Conservation (phyloP, 331 rosid species). For the Erythrophleum ivorense region DNA sequence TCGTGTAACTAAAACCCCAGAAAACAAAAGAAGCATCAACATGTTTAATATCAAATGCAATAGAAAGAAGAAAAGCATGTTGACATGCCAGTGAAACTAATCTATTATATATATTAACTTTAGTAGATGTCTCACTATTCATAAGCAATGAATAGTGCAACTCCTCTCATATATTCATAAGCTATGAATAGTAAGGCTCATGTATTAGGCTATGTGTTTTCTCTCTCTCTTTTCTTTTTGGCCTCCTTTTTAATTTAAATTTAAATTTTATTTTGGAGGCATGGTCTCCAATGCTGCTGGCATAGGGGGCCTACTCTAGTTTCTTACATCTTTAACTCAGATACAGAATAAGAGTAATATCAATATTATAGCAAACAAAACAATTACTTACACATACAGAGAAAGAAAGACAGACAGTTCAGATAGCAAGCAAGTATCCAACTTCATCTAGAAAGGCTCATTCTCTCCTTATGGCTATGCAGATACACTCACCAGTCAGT, state of each 20-base stretch:
- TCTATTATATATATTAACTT: no score
- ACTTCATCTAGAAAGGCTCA: slow-evolving; percentile 14
- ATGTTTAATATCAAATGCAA: neutral
- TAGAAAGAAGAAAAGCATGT: neutral
- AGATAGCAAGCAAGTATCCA: slow-evolving; percentile 2
- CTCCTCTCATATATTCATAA: no score
- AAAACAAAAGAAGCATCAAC: slow-evolving; percentile 25
- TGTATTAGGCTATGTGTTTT: no score
- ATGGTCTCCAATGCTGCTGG: no score
- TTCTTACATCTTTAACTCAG: slow-evolving; percentile 27
- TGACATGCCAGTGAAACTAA: slow-evolving; percentile 28
- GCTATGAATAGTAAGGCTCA: no score
- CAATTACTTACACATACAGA: slow-evolving; percentile 21
- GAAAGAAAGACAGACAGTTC: slow-evolving; percentile 13
- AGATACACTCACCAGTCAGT: no score
- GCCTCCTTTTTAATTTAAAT: no score
- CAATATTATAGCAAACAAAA: slow-evolving; percentile 27
- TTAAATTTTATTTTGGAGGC: no score
- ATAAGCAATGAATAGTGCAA: no score
- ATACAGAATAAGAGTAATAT: slow-evolving; percentile 3
- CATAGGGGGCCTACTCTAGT: no score
- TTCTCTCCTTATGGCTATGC: neutral
- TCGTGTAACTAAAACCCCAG: slow-evolving; percentile 19
- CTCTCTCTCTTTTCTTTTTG: no score
- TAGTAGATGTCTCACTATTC: no score